phyloP scores from a whole-genome alignment of 2,329 filamentous ascomycete genomes.

The Chrysoporthe austroafricana region DNA sequence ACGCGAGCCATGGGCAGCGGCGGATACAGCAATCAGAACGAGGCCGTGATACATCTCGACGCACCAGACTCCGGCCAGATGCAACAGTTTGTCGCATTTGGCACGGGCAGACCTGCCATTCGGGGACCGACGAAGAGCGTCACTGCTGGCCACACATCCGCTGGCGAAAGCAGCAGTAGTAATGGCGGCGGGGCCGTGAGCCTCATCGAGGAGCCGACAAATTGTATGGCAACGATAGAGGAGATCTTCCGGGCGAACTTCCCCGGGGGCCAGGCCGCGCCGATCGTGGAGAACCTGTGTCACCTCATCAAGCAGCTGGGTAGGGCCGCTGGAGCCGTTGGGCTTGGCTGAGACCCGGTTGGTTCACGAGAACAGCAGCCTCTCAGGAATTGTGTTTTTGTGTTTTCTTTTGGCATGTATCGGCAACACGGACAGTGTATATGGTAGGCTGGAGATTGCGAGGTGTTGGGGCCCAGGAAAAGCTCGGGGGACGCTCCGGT shows the following conservation, averaged over 20 bases:
- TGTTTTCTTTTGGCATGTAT: background rate
- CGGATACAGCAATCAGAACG: conserved; percentile 39
- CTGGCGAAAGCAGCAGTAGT: background rate
- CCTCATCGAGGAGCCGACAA: conserved; percentile 58
- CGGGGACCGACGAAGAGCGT: conserved; percentile 39
- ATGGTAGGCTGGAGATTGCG: background rate
- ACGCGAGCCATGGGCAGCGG: conserved; percentile 42
- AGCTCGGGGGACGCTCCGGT: background rate
- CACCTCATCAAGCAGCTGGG: conserved; percentile 65
- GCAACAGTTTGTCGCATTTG: conserved; percentile 60
- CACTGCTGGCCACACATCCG: background rate
- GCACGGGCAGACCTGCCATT: conserved; percentile 58
- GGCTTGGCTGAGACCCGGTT: conserved; percentile 31
- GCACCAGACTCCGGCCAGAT: conserved; percentile 55
- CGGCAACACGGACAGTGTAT: background rate
- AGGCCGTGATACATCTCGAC: conserved; percentile 57
- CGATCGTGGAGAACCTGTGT: conserved; percentile 70
- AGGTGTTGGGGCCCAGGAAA: conserved; percentile 1
- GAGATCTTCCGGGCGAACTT: conserved; percentile 61
- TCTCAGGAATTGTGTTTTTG: background rate
- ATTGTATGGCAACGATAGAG: conserved; percentile 62
- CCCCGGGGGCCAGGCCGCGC: conserved; percentile 50
- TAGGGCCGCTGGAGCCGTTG: conserved; percentile 49
- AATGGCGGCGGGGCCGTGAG: conserved; percentile 37
- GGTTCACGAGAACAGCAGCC: background rate